Evolutionary conservation across 345 rosid species (phyloP), one percentile per base, ranked within the genome.

Genomic region (Sonneratia alba): DNA sequence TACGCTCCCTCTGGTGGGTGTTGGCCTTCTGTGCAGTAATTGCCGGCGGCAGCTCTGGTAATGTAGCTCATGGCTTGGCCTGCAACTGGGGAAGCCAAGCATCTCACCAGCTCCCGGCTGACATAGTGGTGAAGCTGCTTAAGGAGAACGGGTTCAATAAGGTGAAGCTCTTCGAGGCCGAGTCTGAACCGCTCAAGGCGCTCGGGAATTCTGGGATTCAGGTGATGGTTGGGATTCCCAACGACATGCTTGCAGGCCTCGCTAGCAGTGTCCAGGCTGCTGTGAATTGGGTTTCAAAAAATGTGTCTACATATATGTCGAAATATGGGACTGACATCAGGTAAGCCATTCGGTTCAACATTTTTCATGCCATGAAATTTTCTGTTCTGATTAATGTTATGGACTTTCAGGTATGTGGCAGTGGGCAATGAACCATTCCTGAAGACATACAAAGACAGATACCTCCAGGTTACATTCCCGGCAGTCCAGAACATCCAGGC

Each of bases 371-470:
- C 10, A 42, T 42, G 36, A 16, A 53, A 21, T 53, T 2, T 53
- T 53, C 15, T 18, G 59, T 53, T 53, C 7, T 18, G 59, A 19
- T 59, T 45, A 22, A 12, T 27, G 22, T 51, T 57, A 22, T 75
- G 70, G 72, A 66, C 18, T 67, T 67, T 14, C 40, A 92, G 98
- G 84, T 77, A 80, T 37, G 97, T 92, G 56, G 98, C 97, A 0
- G 93, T 96, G 69, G 99, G 91, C 21, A 96, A 92, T 57, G 99
- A 96, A 69, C 98, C 98, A 27, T 89, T 96, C 74, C 85, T 96
- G 36, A 81, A 81, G 59, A 80, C 84, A 0, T 96, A 92, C 81
- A 84, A 89, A 27, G 90, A 87, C 75, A 82, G 21, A 53, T 89
- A 72, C 82, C 68, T 91, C 32, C 64, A 62, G 1, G 80, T 86